Conservation (phyloP, 805 yeast genomes). For the Starmerella scarabaei region DNA sequence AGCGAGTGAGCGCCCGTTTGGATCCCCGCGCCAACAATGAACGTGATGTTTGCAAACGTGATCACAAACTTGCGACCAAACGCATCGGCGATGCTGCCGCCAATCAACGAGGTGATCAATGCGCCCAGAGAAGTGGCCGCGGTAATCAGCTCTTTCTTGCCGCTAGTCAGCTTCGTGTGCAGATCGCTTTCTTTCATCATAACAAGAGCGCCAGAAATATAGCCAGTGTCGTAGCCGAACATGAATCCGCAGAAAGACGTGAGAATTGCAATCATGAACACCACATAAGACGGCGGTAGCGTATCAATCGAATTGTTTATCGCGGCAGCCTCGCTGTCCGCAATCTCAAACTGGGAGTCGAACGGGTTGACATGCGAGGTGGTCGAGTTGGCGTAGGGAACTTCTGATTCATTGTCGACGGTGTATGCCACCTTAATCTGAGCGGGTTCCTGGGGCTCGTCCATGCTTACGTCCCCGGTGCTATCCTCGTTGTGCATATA, state of each 20-base stretch:
- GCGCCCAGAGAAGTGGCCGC: constrained; percentile 95
- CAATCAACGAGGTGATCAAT: constrained; percentile 57
- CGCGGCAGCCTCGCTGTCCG: constrained; percentile 8
- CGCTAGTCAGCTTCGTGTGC: constrained; percentile 44
- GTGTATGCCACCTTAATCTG: background rate
- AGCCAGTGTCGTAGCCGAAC: constrained; percentile 97
- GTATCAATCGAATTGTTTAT: constrained; percentile 24
- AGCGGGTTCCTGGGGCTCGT: background rate
- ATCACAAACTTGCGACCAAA: constrained; percentile 78
- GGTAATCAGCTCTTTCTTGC: constrained; percentile 80
- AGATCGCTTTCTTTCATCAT: constrained; percentile 63
- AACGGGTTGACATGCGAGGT: background rate
- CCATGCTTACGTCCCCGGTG: background rate
- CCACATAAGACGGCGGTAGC: constrained; percentile 36
- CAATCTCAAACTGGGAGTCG: background rate
- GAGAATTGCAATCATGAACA: constrained; percentile 48
- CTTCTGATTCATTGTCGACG: background rate
- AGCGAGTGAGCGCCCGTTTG: constrained; percentile 71
- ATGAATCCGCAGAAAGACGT: constrained; percentile 89
- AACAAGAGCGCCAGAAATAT: constrained; percentile 85
- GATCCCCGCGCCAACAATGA: constrained; percentile 69
- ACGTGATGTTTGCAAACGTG: constrained; percentile 68
- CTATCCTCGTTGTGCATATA: background rate
- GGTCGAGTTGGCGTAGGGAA: background rate
- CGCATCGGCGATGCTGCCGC: constrained; percentile 72